phyloP scores from a whole-genome alignment of 1,139 yeast species.

The Hyphopichia khmerensis region DNA sequence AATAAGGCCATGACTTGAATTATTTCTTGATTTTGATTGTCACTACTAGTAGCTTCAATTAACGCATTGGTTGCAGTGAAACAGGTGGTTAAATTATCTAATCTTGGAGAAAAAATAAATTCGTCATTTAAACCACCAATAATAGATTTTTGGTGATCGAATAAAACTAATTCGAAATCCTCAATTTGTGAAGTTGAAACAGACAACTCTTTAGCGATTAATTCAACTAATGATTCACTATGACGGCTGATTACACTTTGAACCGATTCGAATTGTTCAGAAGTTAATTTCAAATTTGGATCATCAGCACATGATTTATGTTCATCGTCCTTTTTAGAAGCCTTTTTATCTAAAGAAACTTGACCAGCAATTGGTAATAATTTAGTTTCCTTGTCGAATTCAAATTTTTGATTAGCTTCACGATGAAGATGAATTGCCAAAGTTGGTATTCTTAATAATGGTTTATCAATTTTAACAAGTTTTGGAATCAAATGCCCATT shows the following conservation, averaged over 20 bases:
- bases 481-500: slow-evolving; percentile 57
- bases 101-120: slow-evolving; percentile 88
- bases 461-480: slow-evolving; percentile 76
- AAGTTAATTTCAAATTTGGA: slow-evolving; percentile 42
- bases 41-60: slow-evolving; percentile 42
- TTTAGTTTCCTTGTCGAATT: slow-evolving; percentile 86
- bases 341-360: slow-evolving; percentile 34
- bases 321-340: slow-evolving; percentile 11
- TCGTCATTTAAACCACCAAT: slow-evolving; percentile 90
- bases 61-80: slow-evolving; percentile 75
- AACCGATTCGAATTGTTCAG: slow-evolving; percentile 63
- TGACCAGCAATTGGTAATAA: slow-evolving; percentile 86
- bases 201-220: slow-evolving; percentile 65
- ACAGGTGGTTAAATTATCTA: slow-evolving; percentile 88
- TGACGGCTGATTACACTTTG: slow-evolving; percentile 72
- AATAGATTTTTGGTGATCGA: slow-evolving; percentile 78
- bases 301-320: slow-evolving; percentile 43
- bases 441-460: slow-evolving; percentile 88
- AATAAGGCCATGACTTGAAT: slow-evolving; percentile 76
- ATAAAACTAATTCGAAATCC: slow-evolving; percentile 88
- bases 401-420: slow-evolving; percentile 74
- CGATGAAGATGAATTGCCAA: slow-evolving; percentile 90
- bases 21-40: slow-evolving; percentile 38
- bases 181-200: slow-evolving; percentile 58
- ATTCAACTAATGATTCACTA: slow-evolving; percentile 62